phyloP scores from a whole-genome alignment of 345 rosid species.

The Citrus medica region DNA sequence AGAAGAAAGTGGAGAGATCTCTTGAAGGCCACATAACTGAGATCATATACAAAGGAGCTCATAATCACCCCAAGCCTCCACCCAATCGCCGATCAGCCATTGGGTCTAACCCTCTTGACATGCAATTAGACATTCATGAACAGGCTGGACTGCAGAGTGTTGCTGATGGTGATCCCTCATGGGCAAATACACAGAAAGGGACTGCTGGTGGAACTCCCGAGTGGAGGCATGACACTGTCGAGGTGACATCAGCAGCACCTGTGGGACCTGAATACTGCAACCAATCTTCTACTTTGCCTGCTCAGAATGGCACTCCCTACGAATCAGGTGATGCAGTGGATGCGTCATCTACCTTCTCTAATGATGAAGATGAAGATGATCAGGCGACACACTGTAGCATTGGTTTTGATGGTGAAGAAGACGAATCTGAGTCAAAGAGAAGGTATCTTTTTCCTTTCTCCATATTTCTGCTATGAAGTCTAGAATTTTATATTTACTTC shows the following conservation, averaged over 20 bases:
- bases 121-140: constrained; percentile 53
- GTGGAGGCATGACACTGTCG: constrained; percentile 58
- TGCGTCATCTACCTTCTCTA: constrained; percentile 65
- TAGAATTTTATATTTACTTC: neutral
- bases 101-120: constrained; percentile 50
- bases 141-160: constrained; percentile 46
- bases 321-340: constrained; percentile 78
- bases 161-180: constrained; percentile 41
- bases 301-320: constrained; percentile 42
- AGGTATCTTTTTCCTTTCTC: constrained; percentile 41
- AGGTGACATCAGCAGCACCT: constrained; percentile 66
- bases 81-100: constrained; percentile 60
- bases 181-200: constrained; percentile 49
- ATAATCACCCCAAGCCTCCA: constrained; percentile 77
- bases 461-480: neutral
- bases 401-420: constrained; percentile 67
- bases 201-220: constrained; percentile 35
- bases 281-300: constrained; percentile 40
- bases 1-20: constrained; percentile 96
- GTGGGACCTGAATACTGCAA: constrained; percentile 49
- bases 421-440: constrained; percentile 90
- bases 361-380: constrained; percentile 77
- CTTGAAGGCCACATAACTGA: constrained; percentile 95
- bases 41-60: constrained; percentile 92
- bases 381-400: constrained; percentile 65